Base-by-base conservation (phyloP, 1,284 basidiomycete species). In the Earliella scabrosa region DNA sequence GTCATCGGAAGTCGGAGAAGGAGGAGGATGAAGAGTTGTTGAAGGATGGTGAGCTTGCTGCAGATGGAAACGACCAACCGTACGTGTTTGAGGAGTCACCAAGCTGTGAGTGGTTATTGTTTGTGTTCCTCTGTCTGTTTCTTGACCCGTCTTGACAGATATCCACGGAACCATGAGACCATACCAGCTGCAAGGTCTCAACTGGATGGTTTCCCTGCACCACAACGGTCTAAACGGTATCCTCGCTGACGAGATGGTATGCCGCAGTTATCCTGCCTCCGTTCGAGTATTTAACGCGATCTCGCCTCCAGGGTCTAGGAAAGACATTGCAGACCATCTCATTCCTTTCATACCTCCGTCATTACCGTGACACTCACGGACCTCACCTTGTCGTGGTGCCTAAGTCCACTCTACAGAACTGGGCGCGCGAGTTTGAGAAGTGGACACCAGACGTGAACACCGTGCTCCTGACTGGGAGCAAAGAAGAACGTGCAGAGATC, bases 291-390 rank as follows among this genome's bases (percentile, higher is more conserved):
- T 20, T 31, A 18, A 29, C 18, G 18, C 38, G 52, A 50, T 57
- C 26, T 57, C 36, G 18, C 56, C 38, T 53, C 4, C 69, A 96
- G 94, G 97, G 97, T 75, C 87, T 99, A 31, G 97, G 97, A 34
- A 99, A 99, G 82, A 99, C 97, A 0, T 80, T 98, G 0, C 97
- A 99, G 77, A 99, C 96, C 0, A 97, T 99, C 66, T 92, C 97
- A 0, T 99, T 99, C 83, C 86, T 99, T 26, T 87, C 95, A 0
- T 99, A 97, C 73, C 88, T 99, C 60, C 93, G 92, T 68, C 90
- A 95, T 71, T 89, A 95, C 74, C 84, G 83, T 32, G 81, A 85
- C 61, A 90, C 85, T 50, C 65, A 75, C 16, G 95, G 97, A 1
- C 95, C 93, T 14, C 96, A 98, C 72, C 83, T 99, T 23, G 87